Evolutionary conservation across 371 early-diverging fungal genomes (phyloP), one percentile per base, ranked within the genome.

Genomic region (Smittium mucronatum): DNA sequence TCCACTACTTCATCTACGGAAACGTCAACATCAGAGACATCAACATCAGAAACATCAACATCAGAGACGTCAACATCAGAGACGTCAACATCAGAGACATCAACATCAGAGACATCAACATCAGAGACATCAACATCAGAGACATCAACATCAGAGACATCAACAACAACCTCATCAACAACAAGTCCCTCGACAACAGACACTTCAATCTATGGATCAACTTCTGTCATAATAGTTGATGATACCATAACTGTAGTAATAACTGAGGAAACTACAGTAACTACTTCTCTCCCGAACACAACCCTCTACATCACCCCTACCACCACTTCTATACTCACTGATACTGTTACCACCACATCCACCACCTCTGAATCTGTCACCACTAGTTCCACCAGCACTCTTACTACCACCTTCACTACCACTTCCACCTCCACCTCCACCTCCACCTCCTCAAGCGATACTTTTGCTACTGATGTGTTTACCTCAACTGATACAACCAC

Each of bases 251-350:
- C 32, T 61, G 63, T 30, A 11, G 28, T 33, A 11, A n/a, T 61
- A 61, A 61, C 63, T 5, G n/a, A 5, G 63, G 32, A 28, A 61
- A n/a, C n/a, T 61, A 28, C 63, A n/a, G 63, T 61, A 61, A 30
- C 63, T 11, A 61, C 63, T n/a, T 61, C 63, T 5, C 5, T 30
- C n/a, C 63, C 63, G 5, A n/a, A 30, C 63, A 61, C n/a, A 28
- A 33, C 28, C 16, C 11, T 30, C 5, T 11, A 5, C n/a, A 16
- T 32, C 63, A 33, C 63, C 5, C 32, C 63, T 5, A 33, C 11
- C 28, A 15, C 63, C 5, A 30, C 32, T 5, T 15, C n/a, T 11
- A 61, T n/a, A 61, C 30, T 32, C 11, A 16, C n/a, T 61, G 30
- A 30, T 11, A 33, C 63, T 5, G n/a, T 5, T n/a, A 61, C 63